Evolutionary conservation across 768 basidiomycete species (phyloP).

Genomic region (Russula compacta): DNA sequence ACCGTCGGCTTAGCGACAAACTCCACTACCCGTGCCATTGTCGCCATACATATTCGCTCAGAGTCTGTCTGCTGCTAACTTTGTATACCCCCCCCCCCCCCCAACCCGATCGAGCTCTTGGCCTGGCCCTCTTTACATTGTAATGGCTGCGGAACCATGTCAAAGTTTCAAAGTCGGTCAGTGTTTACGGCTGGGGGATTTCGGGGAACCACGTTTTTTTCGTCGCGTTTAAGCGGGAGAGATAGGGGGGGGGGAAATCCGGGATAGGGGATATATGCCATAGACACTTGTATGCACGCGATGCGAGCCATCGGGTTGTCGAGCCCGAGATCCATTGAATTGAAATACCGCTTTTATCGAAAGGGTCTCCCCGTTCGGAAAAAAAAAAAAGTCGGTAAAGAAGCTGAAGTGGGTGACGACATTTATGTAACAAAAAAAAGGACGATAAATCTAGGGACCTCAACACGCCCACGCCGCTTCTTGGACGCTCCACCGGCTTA

Average conservation of each 20-base stretch:
- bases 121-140: too few relatives aligned
- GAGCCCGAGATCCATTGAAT: background rate
- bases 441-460: background rate
- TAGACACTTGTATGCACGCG: too few relatives aligned
- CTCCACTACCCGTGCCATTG: background rate
- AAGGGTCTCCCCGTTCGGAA: background rate
- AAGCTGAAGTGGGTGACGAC: background rate
- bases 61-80: background rate
- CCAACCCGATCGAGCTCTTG: background rate
- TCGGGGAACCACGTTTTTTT: too few relatives aligned
- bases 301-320: slow-evolving; percentile 4
- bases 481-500: background rate
- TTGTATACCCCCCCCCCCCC: background rate
- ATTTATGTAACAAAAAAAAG: slow-evolving; percentile 18
- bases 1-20: slow-evolving; percentile 4
- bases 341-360: background rate
- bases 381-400: too few relatives aligned
- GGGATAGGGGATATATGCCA: background rate
- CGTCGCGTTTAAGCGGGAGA: slow-evolving; percentile 7
- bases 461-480: too few relatives aligned
- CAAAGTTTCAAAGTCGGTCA: background rate
- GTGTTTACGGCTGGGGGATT: too few relatives aligned
- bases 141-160: too few relatives aligned
- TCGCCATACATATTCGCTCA: background rate
- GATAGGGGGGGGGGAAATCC: background rate